Evolutionary conservation across 164 flowering plant species (phyloP), one percentile per base, ranked within the genome.

Genomic region (Vitis cinerea): DNA sequence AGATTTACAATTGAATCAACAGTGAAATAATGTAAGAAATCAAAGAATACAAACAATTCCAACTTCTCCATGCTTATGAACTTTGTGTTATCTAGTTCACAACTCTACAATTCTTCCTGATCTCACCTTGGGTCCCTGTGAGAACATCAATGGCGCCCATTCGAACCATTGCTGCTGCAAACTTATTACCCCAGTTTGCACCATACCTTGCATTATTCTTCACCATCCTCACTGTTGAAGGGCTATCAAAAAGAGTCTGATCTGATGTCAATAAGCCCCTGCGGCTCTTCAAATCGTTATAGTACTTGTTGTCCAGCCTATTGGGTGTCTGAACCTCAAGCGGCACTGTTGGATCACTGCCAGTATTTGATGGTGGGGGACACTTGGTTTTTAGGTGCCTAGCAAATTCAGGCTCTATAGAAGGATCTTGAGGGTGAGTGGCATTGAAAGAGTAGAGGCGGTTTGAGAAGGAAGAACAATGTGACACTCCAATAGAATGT

Each of bases 101-200:
- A 27, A 70, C 70, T 23, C 75, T 67, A 64, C 85, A 79, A 17
- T 62, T 52, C 52, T 23, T 74, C 71, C 85, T 77, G 55, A 82
- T 77, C 67, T 80, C 80, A 0, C 83, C 83, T 16, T 64, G 61
- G 2, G 10, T 3, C 2, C 81, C 85, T 1, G 81, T 77, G 13
- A 79, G 71, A 2, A 75, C 79, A 2, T 77, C 81, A 64, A 79
- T 72, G 56, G 66, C 44, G 50, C 85, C 85, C 85, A 82, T 77
- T 6, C 58, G 70, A 61, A 72, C 75, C 83, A 82, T 82, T 6
- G 85, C 80, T 2, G 55, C 27, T 0, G 69, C 79, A 70, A 77
- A 82, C 81, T 72, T 77, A 0, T 2, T 4, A 59, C 69, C 76
- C 81, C 81, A 82, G 10, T n/a, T 57, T 0, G 64, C 9, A 9